A percentile compares a stretch with the other conserved stretches of the same genome.
Evolutionary conservation across 345 rosid genomes (phyloP).

Genomic region (Cochlearia excelsa): DNA sequence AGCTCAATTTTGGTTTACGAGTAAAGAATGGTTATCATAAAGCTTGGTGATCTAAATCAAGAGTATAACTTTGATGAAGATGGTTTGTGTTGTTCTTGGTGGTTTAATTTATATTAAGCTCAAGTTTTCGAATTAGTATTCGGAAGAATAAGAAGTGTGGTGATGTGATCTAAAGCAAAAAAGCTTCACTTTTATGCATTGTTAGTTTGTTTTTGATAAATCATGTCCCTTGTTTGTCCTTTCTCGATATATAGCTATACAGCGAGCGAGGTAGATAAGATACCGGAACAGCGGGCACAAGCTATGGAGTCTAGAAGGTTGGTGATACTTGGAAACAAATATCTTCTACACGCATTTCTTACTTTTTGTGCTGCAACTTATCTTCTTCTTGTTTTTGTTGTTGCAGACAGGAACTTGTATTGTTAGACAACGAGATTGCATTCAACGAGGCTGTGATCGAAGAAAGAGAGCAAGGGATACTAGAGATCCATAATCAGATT

Average conservation of each 20-base stretch:
- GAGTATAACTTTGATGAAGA: background rate
- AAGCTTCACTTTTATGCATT: background rate
- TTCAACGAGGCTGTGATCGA: constrained; percentile 94
- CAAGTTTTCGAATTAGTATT: background rate
- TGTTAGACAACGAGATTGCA: constrained; percentile 85
- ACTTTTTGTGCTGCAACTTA: constrained; percentile 1
- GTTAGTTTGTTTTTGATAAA: background rate
- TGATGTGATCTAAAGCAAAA: background rate
- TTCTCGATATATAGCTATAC: constrained; percentile 41
- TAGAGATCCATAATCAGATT: constrained; percentile 84
- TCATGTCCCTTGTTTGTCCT: background rate
- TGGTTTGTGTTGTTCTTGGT: background rate
- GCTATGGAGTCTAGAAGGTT: constrained; percentile 35
- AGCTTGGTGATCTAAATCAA: no score
- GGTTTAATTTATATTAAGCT: background rate
- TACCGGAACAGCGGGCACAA: constrained; percentile 34
- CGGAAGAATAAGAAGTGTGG: background rate
- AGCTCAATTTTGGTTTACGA: background rate
- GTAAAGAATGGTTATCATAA: no score
- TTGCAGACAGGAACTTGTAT: constrained; percentile 78
- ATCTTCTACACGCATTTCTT: background rate
- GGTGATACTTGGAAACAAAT: background rate
- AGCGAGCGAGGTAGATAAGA: constrained; percentile 27
- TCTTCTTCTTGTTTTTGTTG: constrained; percentile 6
- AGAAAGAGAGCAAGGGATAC: constrained; percentile 94